These are phyloP conservation scores for Colletotrichum siamense DNA, from an alignment of 2,329 filamentous ascomycete species.

Conservation along the genomic window DNA sequence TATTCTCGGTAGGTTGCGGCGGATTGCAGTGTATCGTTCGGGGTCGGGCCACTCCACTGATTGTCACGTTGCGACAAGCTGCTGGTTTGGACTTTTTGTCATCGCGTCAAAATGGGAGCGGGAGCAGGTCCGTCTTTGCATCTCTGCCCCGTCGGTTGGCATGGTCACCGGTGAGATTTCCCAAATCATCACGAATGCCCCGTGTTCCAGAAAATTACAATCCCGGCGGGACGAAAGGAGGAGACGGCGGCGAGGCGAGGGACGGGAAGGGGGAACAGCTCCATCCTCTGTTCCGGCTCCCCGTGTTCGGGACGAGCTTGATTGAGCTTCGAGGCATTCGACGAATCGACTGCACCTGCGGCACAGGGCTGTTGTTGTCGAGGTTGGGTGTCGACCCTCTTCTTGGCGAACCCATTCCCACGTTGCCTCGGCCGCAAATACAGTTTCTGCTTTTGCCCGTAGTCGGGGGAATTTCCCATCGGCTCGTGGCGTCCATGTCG, in stretches of 20 bases:
- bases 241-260: constrained; percentile 7
- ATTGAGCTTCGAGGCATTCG: background rate
- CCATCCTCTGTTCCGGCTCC: constrained; percentile 6
- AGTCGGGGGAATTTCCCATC: background rate
- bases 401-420: background rate
- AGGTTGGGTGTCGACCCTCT: background rate
- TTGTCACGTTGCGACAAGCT: constrained; percentile 12
- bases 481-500: background rate
- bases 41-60: constrained; percentile 6
- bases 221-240: background rate
- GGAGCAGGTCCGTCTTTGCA: background rate
- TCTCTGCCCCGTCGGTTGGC: constrained; percentile 15
- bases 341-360: background rate
- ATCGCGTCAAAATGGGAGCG: background rate
- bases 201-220: background rate
- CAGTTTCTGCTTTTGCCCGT: background rate
- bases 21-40: constrained; percentile 8
- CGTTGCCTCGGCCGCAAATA: background rate
- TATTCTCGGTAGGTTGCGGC: background rate
- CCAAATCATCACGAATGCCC: constrained; percentile 2
- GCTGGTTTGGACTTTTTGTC: background rate
- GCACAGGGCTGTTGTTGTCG: background rate
- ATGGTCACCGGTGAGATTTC: constrained; percentile 16
- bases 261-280: background rate
- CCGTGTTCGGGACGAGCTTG: constrained; percentile 8